Evolutionary conservation across 2,329 filamentous ascomycete species (phyloP), one percentile per base, ranked within the genome.

Genomic region (Fusarium armeniacum): DNA sequence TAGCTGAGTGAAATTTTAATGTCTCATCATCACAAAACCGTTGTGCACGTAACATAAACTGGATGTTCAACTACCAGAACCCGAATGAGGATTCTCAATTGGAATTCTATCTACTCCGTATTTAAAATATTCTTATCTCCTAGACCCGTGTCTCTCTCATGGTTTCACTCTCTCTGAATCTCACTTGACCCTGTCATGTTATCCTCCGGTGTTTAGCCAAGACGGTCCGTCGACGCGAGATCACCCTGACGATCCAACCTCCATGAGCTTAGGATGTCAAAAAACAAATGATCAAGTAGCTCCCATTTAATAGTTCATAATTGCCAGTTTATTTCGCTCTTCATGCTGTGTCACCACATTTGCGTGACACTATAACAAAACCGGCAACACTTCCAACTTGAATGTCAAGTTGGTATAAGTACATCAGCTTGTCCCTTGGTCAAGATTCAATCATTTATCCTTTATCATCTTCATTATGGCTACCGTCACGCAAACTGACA

Each of bases 131-230:
- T 41, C 13, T 24, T 2, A 15, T 5, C 10, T 16, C 24, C 28
- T 11, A 11, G 28, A 30, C 10, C 28, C 7, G 28, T 41, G 13
- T 22, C 13, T 24, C 38, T 9, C 7, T 24, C 11, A 9, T 12
- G 11, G 2, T 26, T 9, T 16, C 1, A 22, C 28, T 18, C 3
- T 24, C 10, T 35, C 22, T 24, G 3, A 4, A 22, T 9, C 5
- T 6, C 4, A 3, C 32, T 3, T 40, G 13, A 8, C 24, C 8
- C 15, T n/a, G 3, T 9, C 20, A 5, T 30, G 16, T 9, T 8
- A 2, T 44, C 5, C 10, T 13, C 63, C 65, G 65, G 12, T 2
- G 16, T 64, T 68, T 59, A 68, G 64, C 65, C 65, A 64, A 15
- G 0, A 3, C 64, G 64, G 65, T 32, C 65, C 65, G 64, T 20